Conservation (phyloP, 495 filamentous ascomycete species). For the Trichoderma erinaceum region DNA sequence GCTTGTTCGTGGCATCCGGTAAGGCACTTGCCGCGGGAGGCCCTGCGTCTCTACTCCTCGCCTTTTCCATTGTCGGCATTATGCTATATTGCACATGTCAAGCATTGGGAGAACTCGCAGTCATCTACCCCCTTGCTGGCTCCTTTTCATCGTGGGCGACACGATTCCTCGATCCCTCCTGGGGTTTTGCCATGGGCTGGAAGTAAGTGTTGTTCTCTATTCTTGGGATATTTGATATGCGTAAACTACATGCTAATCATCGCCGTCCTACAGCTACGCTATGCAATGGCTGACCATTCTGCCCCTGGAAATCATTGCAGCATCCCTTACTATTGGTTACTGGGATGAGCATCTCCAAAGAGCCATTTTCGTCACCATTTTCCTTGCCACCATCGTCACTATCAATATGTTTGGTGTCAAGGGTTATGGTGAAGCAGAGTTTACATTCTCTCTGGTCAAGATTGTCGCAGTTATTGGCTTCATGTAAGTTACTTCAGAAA, state of each 20-base stretch:
- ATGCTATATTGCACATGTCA: constrained; percentile 94
- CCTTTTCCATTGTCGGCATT: constrained; percentile 72
- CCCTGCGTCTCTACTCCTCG: constrained; percentile 76
- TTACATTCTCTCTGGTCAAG: constrained; percentile 81
- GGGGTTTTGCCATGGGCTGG: constrained; percentile 99
- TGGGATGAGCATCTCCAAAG: constrained; percentile 66
- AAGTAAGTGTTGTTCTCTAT: constrained; percentile 48
- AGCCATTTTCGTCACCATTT: constrained; percentile 80
- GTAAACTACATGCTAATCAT: not conserved
- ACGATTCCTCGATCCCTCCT: constrained; percentile 86
- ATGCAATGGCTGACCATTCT: constrained; percentile 88
- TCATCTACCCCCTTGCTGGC: constrained; percentile 83
- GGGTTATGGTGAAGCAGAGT: constrained; percentile 88
- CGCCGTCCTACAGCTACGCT: constrained; percentile 57
- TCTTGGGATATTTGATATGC: not conserved
- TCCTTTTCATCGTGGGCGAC: constrained; percentile 92
- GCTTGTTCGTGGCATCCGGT: constrained; percentile 86
- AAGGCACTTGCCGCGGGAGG: constrained; percentile 70
- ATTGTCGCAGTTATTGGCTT: constrained; percentile 81
- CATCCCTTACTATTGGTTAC: constrained; percentile 79
- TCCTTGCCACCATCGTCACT: constrained; percentile 62
- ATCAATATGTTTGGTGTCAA: constrained; percentile 87
- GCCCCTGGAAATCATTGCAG: constrained; percentile 86
- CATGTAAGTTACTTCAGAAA: constrained; percentile 55
- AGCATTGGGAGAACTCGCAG: constrained; percentile 86